These are phyloP conservation scores for Candida oleophila DNA, from an alignment of 805 yeast species.

Conservation along the genomic window DNA sequence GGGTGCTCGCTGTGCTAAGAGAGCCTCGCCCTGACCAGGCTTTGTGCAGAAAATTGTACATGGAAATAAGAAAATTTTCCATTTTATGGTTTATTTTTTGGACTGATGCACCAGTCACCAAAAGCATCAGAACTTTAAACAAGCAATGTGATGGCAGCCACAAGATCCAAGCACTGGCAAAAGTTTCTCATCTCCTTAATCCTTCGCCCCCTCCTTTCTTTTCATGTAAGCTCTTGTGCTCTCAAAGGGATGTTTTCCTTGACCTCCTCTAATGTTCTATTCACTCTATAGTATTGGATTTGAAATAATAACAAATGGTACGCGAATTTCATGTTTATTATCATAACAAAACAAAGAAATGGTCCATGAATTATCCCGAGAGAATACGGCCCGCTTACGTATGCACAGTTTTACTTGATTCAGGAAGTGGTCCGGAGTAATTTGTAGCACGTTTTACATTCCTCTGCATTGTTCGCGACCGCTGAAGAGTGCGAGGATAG, in stretches of 20 bases:
- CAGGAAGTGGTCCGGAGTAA: not conserved
- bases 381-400: not conserved
- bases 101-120: not conserved
- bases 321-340: not conserved
- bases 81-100: not conserved
- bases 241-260: too few relatives aligned
- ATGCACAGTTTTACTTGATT: not conserved
- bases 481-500: too few relatives aligned
- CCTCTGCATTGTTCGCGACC: not conserved
- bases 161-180: not conserved
- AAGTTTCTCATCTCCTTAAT: not conserved
- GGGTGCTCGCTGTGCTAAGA: too few relatives aligned
- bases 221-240: not conserved
- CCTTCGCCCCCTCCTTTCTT: not conserved
- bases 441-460: not conserved
- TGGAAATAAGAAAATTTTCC: not conserved
- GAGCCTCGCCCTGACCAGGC: too few relatives aligned
- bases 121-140: not conserved
- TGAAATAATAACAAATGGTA: not conserved
- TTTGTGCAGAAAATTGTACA: too few relatives aligned
- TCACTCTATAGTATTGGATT: too few relatives aligned
- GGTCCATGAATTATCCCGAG: not conserved
- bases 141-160: not conserved
- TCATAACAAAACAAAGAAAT: not conserved
- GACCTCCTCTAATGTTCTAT: too few relatives aligned